Base-by-base conservation (phyloP, 108 stramenopile species). In the Nannochloropsis gaditana region DNA sequence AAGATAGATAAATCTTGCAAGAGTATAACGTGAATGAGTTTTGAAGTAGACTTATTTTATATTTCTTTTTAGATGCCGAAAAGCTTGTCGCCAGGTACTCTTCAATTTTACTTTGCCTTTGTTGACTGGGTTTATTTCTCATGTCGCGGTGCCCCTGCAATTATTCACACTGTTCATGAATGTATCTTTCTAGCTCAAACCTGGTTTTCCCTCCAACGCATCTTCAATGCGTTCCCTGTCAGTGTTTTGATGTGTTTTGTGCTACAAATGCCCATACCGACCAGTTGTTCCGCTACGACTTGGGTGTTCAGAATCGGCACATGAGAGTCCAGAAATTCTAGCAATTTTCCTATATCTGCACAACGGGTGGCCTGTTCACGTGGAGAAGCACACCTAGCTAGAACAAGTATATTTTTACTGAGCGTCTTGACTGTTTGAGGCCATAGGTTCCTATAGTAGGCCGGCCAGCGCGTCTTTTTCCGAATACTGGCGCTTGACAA, bases 241-340 rank as follows among this genome's bases (percentile, higher is more conserved):
- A 73, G 59, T 73, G 59, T 73, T n/a, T 73, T 73, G 59, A 73
- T 73, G n/a, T 73, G 59, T n/a, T 73, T n/a, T n/a, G 59, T 73
- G 19, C 19, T n/a, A n/a, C 59, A 73, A 15, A 73, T 6, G n/a
- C 59, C 59, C n/a, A 15, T 73, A 15, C 59, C 59, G 2, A 73
- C 59, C 59, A 73, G n/a, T n/a, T 73, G 59, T 73, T 73, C 59
- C 15, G 59, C 59, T 8, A 73, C 59, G 5, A n/a, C 59, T 8
- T 73, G 59, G 19, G 59, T 73, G 8, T 73, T 73, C 4, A 73
- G n/a, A n/a, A 73, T 73, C 15, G 59, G 59, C 2, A 73, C 59
- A n/a, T 73, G 59, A 15, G 59, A n/a, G 0, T n/a, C n/a, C 59
- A 73, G n/a, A 73, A 73, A 73, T n/a, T 73, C 19, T 6, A 73